A percentile compares a stretch with the other conserved stretches of the same genome.
These are phyloP conservation scores for Arabidopsis hybrid DNA, from an alignment of 441 rosid genomes.

Conservation along the genomic window DNA sequence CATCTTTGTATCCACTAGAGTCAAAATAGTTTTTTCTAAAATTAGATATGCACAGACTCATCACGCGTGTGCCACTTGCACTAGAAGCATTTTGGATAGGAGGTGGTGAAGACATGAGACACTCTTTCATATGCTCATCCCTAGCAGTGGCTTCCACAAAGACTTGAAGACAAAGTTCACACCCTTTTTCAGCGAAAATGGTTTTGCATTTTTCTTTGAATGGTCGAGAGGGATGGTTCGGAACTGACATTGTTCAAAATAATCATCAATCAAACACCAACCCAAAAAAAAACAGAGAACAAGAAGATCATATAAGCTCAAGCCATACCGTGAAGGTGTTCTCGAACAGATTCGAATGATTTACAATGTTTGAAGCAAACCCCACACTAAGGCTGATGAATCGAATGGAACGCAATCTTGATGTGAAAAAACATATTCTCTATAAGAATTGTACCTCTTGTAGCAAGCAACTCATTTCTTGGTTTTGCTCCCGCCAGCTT, in stretches of 20 bases:
- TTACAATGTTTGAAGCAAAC: constrained; percentile 70
- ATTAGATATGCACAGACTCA: too few relatives aligned
- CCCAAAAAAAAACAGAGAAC: not conserved
- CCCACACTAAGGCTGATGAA: constrained; percentile 66
- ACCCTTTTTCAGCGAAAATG: constrained; percentile 59
- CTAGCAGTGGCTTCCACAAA: constrained; percentile 50
- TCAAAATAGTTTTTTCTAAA: too few relatives aligned
- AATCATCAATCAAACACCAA: not conserved
- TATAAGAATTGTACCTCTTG: constrained; percentile 68
- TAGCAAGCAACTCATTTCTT: constrained; percentile 60
- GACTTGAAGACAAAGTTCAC: constrained; percentile 59
- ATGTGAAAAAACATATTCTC: constrained; percentile 52
- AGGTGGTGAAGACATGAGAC: constrained; percentile 14
- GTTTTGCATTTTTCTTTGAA: constrained; percentile 53
- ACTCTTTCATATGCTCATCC: constrained; percentile 52
- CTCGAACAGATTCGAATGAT: constrained; percentile 69
- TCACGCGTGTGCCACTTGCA: too few relatives aligned
- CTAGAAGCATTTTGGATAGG: too few relatives aligned
- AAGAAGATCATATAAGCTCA: not conserved
- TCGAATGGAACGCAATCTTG: constrained; percentile 65
- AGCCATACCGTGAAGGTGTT: constrained; percentile 59
- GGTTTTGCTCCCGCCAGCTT: too few relatives aligned
- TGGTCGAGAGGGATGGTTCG: constrained; percentile 47
- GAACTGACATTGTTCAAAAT: constrained; percentile 13
- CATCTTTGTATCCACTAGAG: too few relatives aligned